Evolutionary conservation across 2,329 filamentous ascomycete species (phyloP), one percentile per base, ranked within the genome.

Genomic region (Colletotrichum euphorbiae): DNA sequence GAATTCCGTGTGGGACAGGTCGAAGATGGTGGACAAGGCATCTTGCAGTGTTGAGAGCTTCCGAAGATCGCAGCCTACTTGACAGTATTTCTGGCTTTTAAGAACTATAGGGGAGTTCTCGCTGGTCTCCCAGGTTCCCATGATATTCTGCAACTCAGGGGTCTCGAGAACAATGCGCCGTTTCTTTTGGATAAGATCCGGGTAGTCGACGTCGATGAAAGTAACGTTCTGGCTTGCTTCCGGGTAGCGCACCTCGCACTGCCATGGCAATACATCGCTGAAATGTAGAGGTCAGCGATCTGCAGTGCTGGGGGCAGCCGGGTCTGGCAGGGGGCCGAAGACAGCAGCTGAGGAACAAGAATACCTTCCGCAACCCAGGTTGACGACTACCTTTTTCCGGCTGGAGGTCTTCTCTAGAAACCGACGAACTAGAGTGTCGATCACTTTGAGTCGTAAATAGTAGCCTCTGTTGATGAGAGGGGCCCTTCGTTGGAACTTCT

Each of bases 381-480:
- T 97, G 52, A 97, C 84, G 11, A 97, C 84, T 4, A 94, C 84
- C 77, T 93, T 97, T 70, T 86, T 90, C 36, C 82, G 82, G 17
- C 81, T 79, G 7, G 83, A 78, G 13, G 76, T 76, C 50, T 74
- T 81, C 67, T 84, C 79, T n/a, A 97, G 82, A 72, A 97, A 97
- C n/a, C 86, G 82, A 19, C 86, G 85, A 17, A 97, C 89, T 5
- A 90, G 85, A 69, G 90, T 84, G 75, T 97, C 93, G 67, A 98
- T 90, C 15, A 92, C 91, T 76, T 91, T 90, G 83, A 97, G 91
- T 33, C 94, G 89, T 42, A 98, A 81, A 88, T 93, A 93, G 75
- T 97, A 97, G 55, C 93, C 93, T 51, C 94, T 87, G 77, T 97
- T 97, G 75, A 97, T 96, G 58, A 97, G 83, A 1, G 95, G 94